Conservation (phyloP, 1,139 yeast genomes). For the Keqinozyma sinolaborantium region DNA sequence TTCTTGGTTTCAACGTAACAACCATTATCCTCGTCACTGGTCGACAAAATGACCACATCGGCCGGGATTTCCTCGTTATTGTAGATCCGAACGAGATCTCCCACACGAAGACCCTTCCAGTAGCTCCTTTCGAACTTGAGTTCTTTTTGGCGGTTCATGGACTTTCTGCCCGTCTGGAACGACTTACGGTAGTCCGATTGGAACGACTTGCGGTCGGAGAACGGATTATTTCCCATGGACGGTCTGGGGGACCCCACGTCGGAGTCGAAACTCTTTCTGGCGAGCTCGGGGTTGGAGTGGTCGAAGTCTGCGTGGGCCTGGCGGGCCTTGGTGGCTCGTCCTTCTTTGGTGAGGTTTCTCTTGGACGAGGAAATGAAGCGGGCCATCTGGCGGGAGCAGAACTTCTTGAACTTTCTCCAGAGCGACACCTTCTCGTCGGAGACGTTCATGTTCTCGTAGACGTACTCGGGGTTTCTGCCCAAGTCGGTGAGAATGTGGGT, state of each 20-base stretch:
- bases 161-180: conserved; percentile 6
- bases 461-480: conserved; percentile 10
- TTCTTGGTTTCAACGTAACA: conserved; percentile 60
- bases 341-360: conserved; percentile 33
- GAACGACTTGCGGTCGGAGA: conserved; percentile 24
- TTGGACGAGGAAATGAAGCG: conserved; percentile 25
- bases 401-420: conserved; percentile 63
- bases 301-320: conserved; percentile 11
- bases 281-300: conserved; percentile 5
- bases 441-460: conserved; percentile 40
- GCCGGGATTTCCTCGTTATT: conserved; percentile 61
- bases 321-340: conserved; percentile 31
- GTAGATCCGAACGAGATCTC: conserved; percentile 49
- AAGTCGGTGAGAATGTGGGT: conserved; percentile 37
- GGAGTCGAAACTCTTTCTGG: conserved; percentile 36
- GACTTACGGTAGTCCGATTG: conserved; percentile 12
- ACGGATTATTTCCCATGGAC: conserved; percentile 9
- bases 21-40: conserved; percentile 51
- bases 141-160: conserved; percentile 13
- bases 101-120: conserved; percentile 56
- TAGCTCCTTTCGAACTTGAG: conserved; percentile 31
- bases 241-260: conserved; percentile 16
- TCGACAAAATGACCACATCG: conserved; percentile 46
- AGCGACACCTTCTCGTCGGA: conserved; percentile 46
- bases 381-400: conserved; percentile 31